A percentile compares a stretch with the other conserved stretches of the same genome.
phyloP scores from a whole-genome alignment of 495 filamentous ascomycete species.

The Hypoxylon subgilvum region DNA sequence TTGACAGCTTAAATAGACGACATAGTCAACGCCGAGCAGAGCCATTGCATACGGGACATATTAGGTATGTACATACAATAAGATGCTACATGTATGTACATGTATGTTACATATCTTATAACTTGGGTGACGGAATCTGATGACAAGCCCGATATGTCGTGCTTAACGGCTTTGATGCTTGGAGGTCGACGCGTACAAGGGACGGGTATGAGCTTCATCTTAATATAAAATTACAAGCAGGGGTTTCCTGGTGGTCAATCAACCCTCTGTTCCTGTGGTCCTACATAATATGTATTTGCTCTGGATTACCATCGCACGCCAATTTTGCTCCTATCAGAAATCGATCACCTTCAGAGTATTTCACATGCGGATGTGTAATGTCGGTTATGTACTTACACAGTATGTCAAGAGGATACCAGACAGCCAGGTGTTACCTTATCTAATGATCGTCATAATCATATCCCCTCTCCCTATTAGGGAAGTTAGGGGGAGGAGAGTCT shows the following conservation, averaged over 20 bases:
- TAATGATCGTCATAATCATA: conserved; percentile 30
- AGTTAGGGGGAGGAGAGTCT: conserved; percentile 21
- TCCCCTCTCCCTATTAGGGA: conserved; percentile 15
- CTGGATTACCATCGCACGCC: conserved; percentile 22
- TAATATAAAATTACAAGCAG: conserved; percentile 37
- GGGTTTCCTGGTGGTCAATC: conserved; percentile 30
- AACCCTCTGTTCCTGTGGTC: conserved; percentile 22
- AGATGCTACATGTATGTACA: no score
- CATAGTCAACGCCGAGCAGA: background rate
- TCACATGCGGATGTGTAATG: conserved; percentile 33
- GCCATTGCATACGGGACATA: background rate
- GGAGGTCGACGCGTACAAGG: conserved; percentile 34
- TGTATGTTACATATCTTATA: no score
- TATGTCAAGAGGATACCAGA: conserved; percentile 15
- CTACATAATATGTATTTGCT: no score
- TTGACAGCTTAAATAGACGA: background rate
- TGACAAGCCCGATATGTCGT: conserved; percentile 28
- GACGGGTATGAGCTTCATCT: conserved; percentile 38
- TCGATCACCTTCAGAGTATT: conserved; percentile 7
- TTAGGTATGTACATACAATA: background rate
- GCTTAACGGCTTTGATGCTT: conserved; percentile 18
- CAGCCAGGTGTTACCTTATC: background rate
- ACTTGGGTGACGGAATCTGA: conserved; percentile 1
- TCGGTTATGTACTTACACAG: conserved; percentile 25
- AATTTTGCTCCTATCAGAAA: conserved; percentile 28